A percentile compares a stretch with the other conserved stretches of the same genome.
These are phyloP conservation scores for Oryza rufipogon DNA, from an alignment of 176 grass and related monocot species.

Conservation along the genomic window DNA sequence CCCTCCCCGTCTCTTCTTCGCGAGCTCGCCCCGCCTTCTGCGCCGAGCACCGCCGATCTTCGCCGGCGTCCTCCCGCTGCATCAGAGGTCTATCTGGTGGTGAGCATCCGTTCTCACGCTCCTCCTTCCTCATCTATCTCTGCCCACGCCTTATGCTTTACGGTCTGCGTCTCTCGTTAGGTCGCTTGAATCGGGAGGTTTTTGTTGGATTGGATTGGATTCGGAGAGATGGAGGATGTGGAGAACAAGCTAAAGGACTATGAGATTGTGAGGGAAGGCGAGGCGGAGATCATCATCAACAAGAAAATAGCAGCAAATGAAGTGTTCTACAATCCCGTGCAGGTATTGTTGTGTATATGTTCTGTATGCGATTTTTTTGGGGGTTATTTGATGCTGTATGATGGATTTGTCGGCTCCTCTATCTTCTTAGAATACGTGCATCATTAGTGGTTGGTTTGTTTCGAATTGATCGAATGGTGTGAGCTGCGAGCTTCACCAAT, in stretches of 20 bases:
- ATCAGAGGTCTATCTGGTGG: background rate
- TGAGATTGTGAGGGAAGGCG: slow-evolving; percentile 76
- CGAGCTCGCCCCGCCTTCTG: background rate
- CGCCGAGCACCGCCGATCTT: background rate
- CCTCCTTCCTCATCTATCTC: background rate
- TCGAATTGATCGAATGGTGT: background rate
- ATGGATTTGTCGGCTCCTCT: background rate
- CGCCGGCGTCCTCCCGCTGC: background rate
- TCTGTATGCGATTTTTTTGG: background rate
- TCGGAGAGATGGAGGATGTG: slow-evolving; percentile 60
- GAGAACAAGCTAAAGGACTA: slow-evolving; percentile 69
- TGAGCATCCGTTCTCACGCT: background rate
- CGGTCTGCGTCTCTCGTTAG: background rate
- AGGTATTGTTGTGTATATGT: slow-evolving; percentile 46
- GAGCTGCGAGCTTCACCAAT: background rate
- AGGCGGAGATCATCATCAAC: slow-evolving; percentile 86
- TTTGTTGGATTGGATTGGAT: slow-evolving; percentile 20
- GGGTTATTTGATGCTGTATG: background rate
- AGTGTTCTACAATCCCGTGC: slow-evolving; percentile 91
- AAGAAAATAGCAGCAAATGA: slow-evolving; percentile 48
- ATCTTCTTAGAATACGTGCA: background rate
- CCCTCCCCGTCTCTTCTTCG: background rate
- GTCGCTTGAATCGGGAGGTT: background rate
- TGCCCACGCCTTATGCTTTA: background rate
- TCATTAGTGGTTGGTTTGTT: background rate